Percentiles rank a stretch among this genome's conserved stretches.
Evolutionary conservation across 352 stramenopile genomes (phyloP).

Genomic region (Phytophthora pistaciae): DNA sequence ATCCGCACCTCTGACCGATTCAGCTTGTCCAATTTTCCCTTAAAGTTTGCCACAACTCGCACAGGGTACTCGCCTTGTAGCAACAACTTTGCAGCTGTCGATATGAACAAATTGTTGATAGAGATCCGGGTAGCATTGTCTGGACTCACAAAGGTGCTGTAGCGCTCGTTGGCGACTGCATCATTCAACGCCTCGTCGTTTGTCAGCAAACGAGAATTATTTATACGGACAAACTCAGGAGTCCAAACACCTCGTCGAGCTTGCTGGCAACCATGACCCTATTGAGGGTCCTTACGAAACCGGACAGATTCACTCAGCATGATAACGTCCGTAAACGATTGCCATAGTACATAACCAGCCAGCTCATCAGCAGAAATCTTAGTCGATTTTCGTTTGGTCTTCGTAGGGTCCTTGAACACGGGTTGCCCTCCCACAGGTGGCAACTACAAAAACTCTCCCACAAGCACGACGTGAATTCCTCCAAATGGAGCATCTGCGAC

Average conservation of each 20-base stretch:
- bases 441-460: conserved; percentile 4
- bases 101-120: too few species aligned
- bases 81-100: conserved; percentile 1
- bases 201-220: too few species aligned
- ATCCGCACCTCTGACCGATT: background rate
- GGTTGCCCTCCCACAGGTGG: conserved; percentile 7
- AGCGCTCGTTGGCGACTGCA: too few species aligned
- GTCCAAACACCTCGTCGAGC: too few species aligned
- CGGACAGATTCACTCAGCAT: conserved; percentile 23
- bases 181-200: too few species aligned
- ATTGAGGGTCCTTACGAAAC: conserved; percentile 21
- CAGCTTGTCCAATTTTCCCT: background rate
- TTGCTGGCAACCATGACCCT: too few species aligned
- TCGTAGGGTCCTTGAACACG: conserved; percentile 3
- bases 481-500: conserved; percentile 2
- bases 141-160: too few species aligned
- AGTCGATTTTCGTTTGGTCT: background rate
- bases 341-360: conserved; percentile 1
- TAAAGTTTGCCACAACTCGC: conserved; percentile 6
- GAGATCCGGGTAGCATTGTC: too few species aligned
- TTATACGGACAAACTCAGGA: too few species aligned
- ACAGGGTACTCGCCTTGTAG: conserved; percentile 1
- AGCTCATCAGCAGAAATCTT: background rate
- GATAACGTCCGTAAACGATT: conserved; percentile 3
- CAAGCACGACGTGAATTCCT: background rate